Base-by-base conservation (phyloP, 768 basidiomycete species). In the Coprinopsis marcescibilis region DNA sequence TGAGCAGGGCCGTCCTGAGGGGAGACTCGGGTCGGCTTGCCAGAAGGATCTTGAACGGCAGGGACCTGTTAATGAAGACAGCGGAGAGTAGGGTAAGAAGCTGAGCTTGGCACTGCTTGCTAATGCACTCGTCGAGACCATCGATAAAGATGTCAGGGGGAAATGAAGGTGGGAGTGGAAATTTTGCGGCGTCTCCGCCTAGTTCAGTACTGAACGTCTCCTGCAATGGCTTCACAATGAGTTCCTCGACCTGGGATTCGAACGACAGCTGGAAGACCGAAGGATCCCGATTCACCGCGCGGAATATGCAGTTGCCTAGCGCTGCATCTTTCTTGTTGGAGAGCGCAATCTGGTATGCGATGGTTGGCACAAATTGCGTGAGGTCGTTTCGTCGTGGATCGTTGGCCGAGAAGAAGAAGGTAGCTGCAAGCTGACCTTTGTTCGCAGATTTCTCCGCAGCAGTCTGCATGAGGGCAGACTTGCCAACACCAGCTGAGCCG, bases 381-480 rank as follows among this genome's bases (percentile, higher is more conserved):
- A 8, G 17, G 2, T n/a, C 21, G 36, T 46, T 46, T 3, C 45
- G 19, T 15, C 15, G 27, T 14, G 2, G 5, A 17, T 33, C 30
- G 24, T 35, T 3, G 11, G 30, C 17, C 2, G 45, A 37, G 45
- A 46, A 38, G 36, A 46, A 37, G 45, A 46, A 46, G 10, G 30
- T 3, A 1, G 45, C 45, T 1, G 36, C 35, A 8, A 38, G 36
- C 17, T 26, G 15, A 7, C 21, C n/a, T 3, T 8, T 4, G n/a
- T 10, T 11, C 1, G 17, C 4, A 20, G 35, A 46, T 19, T 27
- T 7, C 30, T 46, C 45, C 15, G 45, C 34, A 12, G 39, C 30
- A 21, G 30, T 46, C 36, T 46, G 45, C 25, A 26, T 23, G n/a
- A 46, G 11, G n/a, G 45, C 45, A 30, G 45, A 46, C 26, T 46